Evolutionary conservation across 371 early-diverging fungal genomes (phyloP), one percentile per base, ranked within the genome.

Genomic region (Lichtheimia ramosa): DNA sequence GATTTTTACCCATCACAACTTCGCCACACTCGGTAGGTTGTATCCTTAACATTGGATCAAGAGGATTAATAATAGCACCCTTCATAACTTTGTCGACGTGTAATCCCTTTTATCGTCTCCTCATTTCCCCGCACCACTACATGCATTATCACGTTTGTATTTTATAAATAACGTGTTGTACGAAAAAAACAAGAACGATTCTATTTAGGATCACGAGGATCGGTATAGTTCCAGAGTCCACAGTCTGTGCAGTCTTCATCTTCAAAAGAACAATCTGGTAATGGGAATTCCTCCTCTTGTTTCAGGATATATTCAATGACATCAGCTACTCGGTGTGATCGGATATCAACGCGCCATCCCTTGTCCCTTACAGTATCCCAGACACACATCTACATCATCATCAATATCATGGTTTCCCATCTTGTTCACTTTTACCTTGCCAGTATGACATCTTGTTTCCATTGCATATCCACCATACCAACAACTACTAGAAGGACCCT

Each of bases 401-500:
- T n/a, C 23, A 12, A 48, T 46, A 24, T 25, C 15, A 14, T n/a
- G n/a, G n/a, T n/a, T n/a, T n/a, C n/a, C n/a, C n/a, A n/a, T n/a
- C n/a, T n/a, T n/a, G n/a, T n/a, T n/a, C n/a, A n/a, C n/a, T n/a
- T n/a, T n/a, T 71, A 79, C 79, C 66, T 81, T 77, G 21, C 74
- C 72, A 27, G 77, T 68, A 54, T 81, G 81, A 52, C 81, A 81
- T 12, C 74, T 57, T 2, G 89, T 79, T 69, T 97, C 96, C 69
- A 97, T 77, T 8, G 96, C 97, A 73, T 92, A 98, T 0, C 94
- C 97, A 10, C 83, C 90, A 59, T 86, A 87, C 74, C 92, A 96
- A 68, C 97, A 98, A 25, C 82, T 74, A 43, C 89, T 89, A 1
- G 79, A 58, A 3, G 86, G 85, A 1, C 96, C 90, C 78, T 84